Evolutionary conservation across 768 basidiomycete genomes (phyloP).

Genomic region (Sutorius australiensis): DNA sequence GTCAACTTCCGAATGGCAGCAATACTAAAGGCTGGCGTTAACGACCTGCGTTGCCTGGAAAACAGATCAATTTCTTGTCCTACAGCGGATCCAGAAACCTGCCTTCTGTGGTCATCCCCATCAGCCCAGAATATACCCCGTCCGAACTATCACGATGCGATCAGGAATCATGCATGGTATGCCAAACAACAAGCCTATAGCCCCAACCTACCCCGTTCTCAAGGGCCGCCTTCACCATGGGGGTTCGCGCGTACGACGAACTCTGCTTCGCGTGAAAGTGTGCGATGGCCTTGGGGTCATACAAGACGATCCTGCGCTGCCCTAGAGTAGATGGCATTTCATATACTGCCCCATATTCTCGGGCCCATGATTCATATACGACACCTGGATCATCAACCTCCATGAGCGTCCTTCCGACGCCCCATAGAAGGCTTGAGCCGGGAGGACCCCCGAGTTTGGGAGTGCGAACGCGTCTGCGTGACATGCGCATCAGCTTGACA

Average conservation of each 20-base stretch:
- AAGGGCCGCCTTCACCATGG: background rate
- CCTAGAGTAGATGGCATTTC: background rate
- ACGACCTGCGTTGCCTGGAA: background rate
- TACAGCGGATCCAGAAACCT: background rate
- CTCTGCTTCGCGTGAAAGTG: background rate
- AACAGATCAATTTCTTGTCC: background rate
- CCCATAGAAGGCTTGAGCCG: background rate
- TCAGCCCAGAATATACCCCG: background rate
- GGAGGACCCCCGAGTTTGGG: background rate
- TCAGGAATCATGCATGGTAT: background rate
- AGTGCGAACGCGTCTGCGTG: background rate
- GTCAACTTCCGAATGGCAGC: background rate
- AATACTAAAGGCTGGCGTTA: background rate
- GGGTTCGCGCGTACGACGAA: background rate
- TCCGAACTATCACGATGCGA: background rate
- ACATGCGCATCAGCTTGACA: background rate
- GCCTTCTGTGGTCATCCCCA: background rate
- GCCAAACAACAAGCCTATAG: background rate
- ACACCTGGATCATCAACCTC: background rate
- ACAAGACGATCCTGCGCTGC: background rate
- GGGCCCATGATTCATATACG: background rate
- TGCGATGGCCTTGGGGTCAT: background rate
- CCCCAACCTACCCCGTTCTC: background rate
- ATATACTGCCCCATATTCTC: background rate
- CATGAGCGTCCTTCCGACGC: background rate